Conservation (phyloP, 2,329 filamentous ascomycete genomes). For the Trichothecium sympodiale region DNA sequence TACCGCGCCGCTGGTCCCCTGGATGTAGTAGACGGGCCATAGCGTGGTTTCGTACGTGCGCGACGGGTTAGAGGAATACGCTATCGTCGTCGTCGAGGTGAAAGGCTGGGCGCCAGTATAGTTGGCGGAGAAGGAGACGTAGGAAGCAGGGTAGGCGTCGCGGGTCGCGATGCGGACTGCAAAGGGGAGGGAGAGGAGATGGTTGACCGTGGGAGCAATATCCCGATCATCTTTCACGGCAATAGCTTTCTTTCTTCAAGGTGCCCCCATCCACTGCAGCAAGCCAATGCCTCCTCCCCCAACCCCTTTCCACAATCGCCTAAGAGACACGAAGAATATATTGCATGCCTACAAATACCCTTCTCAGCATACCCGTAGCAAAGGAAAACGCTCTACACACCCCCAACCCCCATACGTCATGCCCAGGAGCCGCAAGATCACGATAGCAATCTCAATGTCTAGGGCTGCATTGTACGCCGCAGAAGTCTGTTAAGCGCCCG, state of each 20-base stretch:
- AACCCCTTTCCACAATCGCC: no score
- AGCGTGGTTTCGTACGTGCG: constrained; percentile 58
- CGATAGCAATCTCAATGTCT: no score
- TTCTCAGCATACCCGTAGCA: no score
- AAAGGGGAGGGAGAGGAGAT: constrained; percentile 62
- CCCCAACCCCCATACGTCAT: no score
- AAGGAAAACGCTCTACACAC: no score
- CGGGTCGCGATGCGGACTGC: constrained; percentile 70
- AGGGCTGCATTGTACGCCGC: no score
- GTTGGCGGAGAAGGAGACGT: constrained; percentile 83
- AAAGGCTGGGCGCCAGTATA: constrained; percentile 58
- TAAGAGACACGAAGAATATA: no score
- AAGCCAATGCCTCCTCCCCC: no score
- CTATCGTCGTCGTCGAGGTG: constrained; percentile 50
- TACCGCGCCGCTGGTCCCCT: constrained; percentile 58
- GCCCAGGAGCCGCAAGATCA: no score
- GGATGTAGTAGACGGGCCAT: constrained; percentile 88
- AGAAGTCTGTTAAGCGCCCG: no score
- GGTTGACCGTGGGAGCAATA: constrained; percentile 62
- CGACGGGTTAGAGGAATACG: constrained; percentile 51
- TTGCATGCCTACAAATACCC: no score
- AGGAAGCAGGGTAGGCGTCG: constrained; percentile 75
- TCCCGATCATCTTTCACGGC: constrained; percentile 57
- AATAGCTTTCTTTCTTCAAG: constrained; percentile 74
- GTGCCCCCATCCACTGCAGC: constrained; percentile 56